phyloP scores from a whole-genome alignment of 2,329 filamentous ascomycete genomes.

The Fusarium aywerte region DNA sequence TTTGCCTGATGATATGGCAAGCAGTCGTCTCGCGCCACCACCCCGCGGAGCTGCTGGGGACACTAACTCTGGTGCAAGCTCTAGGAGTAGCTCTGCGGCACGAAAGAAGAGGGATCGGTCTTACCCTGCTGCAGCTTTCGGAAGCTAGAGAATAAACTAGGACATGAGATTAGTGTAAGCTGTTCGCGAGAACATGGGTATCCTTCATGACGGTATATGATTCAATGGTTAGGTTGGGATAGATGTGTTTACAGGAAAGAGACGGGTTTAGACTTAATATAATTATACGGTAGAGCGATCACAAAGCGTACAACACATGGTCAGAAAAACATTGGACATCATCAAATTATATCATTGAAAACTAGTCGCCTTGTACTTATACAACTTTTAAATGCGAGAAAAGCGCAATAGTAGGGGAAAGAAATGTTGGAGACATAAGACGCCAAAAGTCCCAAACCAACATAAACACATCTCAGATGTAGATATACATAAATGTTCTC shows the following conservation, averaged over 20 bases:
- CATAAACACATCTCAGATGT: conserved; percentile 31
- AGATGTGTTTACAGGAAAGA: conserved; percentile 4
- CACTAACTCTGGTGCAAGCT: conserved; percentile 58
- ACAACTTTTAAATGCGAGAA: conserved; percentile 30
- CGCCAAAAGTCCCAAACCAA: conserved; percentile 26
- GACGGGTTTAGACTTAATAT: conserved; percentile 1
- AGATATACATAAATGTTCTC: conserved; percentile 27
- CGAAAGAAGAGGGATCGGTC: conserved; percentile 69
- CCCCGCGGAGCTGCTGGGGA: conserved; percentile 47
- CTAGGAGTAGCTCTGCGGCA: conserved; percentile 64
- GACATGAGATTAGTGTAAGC: background rate
- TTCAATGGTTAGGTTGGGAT: conserved; percentile 12
- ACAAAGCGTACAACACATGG: background rate
- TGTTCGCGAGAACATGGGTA: background rate
- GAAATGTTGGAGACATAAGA: conserved; percentile 16
- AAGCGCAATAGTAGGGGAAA: conserved; percentile 1
- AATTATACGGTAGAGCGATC: conserved; percentile 12
- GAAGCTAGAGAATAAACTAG: conserved; percentile 47
- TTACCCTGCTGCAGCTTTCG: conserved; percentile 72
- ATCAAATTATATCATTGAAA: conserved; percentile 19
- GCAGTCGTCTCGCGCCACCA: conserved; percentile 47
- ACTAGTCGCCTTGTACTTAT: conserved; percentile 18
- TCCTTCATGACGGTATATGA: conserved; percentile 28
- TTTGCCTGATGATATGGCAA: conserved; percentile 68
- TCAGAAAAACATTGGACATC: background rate